Base-by-base conservation (phyloP, 768 basidiomycete genomes). In the Clathrus columnatus region DNA sequence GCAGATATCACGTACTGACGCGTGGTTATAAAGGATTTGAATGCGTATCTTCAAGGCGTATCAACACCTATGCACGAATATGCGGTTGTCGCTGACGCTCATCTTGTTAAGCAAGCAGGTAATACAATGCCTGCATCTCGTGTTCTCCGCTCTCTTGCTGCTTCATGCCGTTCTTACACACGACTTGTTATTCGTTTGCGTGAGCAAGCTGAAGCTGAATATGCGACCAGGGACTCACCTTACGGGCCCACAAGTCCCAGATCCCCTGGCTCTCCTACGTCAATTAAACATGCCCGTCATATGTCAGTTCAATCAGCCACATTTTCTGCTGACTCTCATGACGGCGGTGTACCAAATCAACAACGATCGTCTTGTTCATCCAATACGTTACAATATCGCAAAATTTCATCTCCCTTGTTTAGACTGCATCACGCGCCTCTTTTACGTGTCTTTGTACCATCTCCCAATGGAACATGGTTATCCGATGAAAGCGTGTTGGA, bases 401-500 rank as follows among this genome's bases (percentile, higher is more conserved):
- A 51, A 21, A 88, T 86, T 74, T 77, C 72, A 43, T 90, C 86
- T 0, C 85, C 90, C 6, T 72, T 92, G 50, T 85, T 83, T 73
- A 75, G 81, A 27, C 65, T 76, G 7, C 77, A 83, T 16, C 83
- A 88, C 14, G 89, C 91, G 2, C 87, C 88, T 21, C 71, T 91
- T 18, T 63, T 92, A 59, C 73, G 87, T 20, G 86, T 89, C 30
- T 92, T 91, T 62, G 86, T 93, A 3, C 91, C 89, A 18, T 88
- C 85, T 7, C 86, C 86, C 0, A 88, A 90, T 51, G 89, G 89
- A 6, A 84, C 86, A 60, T 93, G 90, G 90, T 70, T 93, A 46
- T 85, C 84, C 8, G 90, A 92, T 66, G 75, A 79, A 60, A 85
- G 87, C 56, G 82, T 93, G 18, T 62, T 90, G 54, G 84, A 86